Evolutionary conservation across 1,139 yeast genomes (phyloP), one percentile per base, ranked within the genome.

Genomic region (Geotrichum candidum): DNA sequence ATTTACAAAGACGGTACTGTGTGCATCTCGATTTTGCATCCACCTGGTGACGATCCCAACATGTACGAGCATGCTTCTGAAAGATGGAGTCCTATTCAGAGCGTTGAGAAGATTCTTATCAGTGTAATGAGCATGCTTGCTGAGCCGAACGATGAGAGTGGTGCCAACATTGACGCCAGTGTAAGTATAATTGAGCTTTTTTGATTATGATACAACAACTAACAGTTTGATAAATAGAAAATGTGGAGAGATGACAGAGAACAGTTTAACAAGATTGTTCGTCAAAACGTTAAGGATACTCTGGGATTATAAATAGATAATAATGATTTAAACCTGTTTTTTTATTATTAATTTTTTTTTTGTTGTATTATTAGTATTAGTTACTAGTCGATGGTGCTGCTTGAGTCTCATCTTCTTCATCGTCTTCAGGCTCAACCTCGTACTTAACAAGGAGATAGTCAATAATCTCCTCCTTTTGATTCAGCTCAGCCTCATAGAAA

Each of bases 71-170:
- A 90, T 45, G 96, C 98, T 0, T 95, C 92, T 67, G 99, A 94
- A 75, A 80, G 99, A 66, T 94, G 99, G 99, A 88, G 96, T 7
- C 99, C 99, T 0, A 94, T 94, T 54, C 99, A 94, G 74, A 89
- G 96, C 71, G 92, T 94, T 33, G 99, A 94, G 76, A 94, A 94
- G 82, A 94, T 94, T 64, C 79, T 94, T 65, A 77, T 94, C 64
- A 88, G 96, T 74, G 98, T 94, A 33, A 85, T 91, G 82, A 88
- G 96, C 69, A 92, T 94, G 97, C 81, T 94, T 67, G 96, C 97
- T 9, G 98, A 94, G 74, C 98, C 99, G 3, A 94, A 94, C 72
- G 89, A 90, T 38, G 98, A 92, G 74, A 88, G 96, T 70, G 98
- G 97, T 4, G 99, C 99, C 58, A 91, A 94, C 72, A 88, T 94